Percentiles rank a stretch among this genome's conserved stretches.
Evolutionary conservation across 768 basidiomycete genomes (phyloP).

Genomic region (Mycena leptocephala): DNA sequence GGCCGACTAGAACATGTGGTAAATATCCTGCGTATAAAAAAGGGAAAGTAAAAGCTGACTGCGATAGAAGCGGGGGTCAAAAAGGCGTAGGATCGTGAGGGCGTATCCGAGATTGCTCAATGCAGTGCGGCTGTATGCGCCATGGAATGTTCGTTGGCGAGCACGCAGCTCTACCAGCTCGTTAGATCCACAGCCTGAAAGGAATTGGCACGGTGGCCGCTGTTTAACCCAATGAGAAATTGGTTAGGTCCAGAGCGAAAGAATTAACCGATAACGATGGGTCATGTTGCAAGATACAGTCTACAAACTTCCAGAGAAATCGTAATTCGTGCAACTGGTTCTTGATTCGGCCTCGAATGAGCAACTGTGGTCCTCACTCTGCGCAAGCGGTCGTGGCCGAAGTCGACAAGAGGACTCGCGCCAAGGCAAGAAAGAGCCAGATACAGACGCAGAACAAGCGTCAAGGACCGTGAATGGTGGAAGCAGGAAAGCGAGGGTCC

Average conservation of each 20-base stretch:
- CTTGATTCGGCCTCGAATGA: too few species aligned
- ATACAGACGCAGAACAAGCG: too few species aligned
- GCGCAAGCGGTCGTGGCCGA: too few species aligned
- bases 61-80: constrained; percentile 80
- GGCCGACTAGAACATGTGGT: constrained; percentile 59
- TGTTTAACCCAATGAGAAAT: constrained; percentile 30
- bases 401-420: too few species aligned
- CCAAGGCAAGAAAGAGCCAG: too few species aligned
- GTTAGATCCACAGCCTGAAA: constrained; percentile 68
- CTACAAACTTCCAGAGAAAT: neutral
- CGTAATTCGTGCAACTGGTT: too few species aligned
- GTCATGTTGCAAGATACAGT: neutral
- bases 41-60: constrained; percentile 61
- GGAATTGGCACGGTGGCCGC: constrained; percentile 66
- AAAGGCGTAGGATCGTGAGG: constrained; percentile 84
- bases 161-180: constrained; percentile 86
- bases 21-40: neutral
- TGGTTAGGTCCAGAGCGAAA: neutral
- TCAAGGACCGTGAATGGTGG: too few species aligned
- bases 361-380: too few species aligned
- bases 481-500: too few species aligned
- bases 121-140: constrained; percentile 85
- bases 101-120: constrained; percentile 83
- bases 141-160: constrained; percentile 87
- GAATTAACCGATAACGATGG: constrained; percentile 31